These are phyloP conservation scores for Agaricales sp. DNA, from an alignment of 1,284 basidiomycete genomes.

Conservation along the genomic window DNA sequence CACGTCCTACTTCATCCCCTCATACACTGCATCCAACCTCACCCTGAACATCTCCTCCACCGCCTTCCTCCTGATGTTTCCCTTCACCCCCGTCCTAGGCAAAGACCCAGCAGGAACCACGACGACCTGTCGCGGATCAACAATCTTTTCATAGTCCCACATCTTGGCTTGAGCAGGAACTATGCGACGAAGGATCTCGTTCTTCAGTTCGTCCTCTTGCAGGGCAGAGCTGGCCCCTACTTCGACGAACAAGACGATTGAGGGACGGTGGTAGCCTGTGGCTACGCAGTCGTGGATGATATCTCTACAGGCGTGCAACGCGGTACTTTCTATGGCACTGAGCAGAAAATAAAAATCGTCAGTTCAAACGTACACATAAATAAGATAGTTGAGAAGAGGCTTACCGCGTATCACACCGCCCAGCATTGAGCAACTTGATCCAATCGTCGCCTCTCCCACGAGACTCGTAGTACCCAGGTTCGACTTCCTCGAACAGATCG, in stretches of 20 bases:
- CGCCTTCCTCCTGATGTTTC: slow-evolving; percentile 2
- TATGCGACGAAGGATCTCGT: neutral
- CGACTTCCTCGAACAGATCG: neutral
- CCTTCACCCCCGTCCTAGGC: slow-evolving; percentile 7
- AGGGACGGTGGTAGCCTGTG: slow-evolving; percentile 3
- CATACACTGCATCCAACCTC: too few relatives aligned
- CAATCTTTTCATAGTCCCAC: slow-evolving; percentile 1
- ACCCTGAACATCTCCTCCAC: slow-evolving; percentile 2
- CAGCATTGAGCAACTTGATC: neutral
- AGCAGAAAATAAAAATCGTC: neutral
- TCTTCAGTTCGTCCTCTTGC: neutral
- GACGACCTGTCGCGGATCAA: neutral
- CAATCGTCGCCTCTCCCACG: neutral
- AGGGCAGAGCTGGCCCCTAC: neutral
- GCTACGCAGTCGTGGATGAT: slow-evolving; percentile 7
- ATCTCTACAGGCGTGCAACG: slow-evolving; percentile 1
- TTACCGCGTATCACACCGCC: neutral
- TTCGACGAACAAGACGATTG: slow-evolving; percentile 7
- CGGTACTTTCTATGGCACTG: slow-evolving; percentile 7
- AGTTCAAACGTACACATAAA: neutral
- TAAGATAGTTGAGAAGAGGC: neutral
- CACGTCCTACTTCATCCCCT: too few relatives aligned
- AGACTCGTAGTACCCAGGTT: neutral
- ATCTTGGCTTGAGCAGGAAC: neutral
- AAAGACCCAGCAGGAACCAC: slow-evolving; percentile 3